Base-by-base conservation (phyloP, 2,329 filamentous ascomycete genomes). In the Microascus cirrosus region DNA sequence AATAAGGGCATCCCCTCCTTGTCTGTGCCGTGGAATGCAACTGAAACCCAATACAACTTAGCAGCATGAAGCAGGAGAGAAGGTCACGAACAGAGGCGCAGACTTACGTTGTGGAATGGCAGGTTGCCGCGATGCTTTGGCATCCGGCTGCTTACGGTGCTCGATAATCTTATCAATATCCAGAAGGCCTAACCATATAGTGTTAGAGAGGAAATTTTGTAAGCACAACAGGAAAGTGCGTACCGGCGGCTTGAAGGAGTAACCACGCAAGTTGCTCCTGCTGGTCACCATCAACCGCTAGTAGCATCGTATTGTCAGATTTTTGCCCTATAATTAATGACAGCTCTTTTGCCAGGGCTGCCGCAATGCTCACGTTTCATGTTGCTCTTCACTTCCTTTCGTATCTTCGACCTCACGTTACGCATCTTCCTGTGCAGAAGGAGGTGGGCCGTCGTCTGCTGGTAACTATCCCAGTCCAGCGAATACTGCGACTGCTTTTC, bases 91-190 rank as follows among this genome's bases (percentile, higher is more conserved):
- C 11, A 3, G 15, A 32, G 22, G 52, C 25, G 18, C 12, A 12
- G 45, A 39, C 56, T 53, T 53, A 57, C 56, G 63, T 55, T 67
- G 64, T 1, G 66, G 64, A 0, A 63, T 60, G 7, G 63, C 63
- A 1, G 64, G 60, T 13, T 64, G 60, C 51, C 65, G 68, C 63
- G 62, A 65, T 53, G 68, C 65, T 0, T 59, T 59, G 1, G 62
- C 59, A 2, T 64, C 36, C n/a, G 36, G 39, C 24, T 64, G 61
- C 8, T 67, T 64, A 11, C 67, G 64, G 58, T 72, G 62, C 61
- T 73, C 69, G 20, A 73, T 66, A 1, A 71, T 51, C n/a, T 72
- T 71, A 58, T 73, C 71, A 28, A 73, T 68, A 51, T 73, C 71
- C 1, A 73, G 64, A 22, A 71, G 69, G 3, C 67, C 68, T 36